Base-by-base conservation (phyloP, 1,284 basidiomycete species). In the Gomphus sp. region DNA sequence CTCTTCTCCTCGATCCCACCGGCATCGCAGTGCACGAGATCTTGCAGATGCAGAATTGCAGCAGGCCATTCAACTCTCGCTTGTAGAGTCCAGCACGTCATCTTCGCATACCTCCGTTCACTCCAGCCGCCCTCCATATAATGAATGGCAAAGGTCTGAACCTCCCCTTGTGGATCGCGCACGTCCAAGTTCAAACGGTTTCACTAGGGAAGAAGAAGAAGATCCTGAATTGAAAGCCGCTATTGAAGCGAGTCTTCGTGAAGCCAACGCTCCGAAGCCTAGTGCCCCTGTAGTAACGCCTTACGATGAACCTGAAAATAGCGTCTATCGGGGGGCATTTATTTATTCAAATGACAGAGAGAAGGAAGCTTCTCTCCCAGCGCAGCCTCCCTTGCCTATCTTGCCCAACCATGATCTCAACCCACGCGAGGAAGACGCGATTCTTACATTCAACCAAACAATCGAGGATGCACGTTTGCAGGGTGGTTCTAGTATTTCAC, bases 211-310 rank as follows among this genome's bases (percentile, higher is more conserved):
- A 12, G 92, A 93, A 25, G 93, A 95, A 51, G 90, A 98, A 25
- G 96, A 99, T 69, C 90, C 92, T 10, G 93, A 99, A 64, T 76
- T 99, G 25, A 85, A 81, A 57, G 91, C 96, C 12, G 97, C 97
- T 0, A 99, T 99, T 60, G 95, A 98, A 67, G 97, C 97, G 0
- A 94, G 91, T 68, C 72, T 99, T 64, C 80, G 86, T 11, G 97
- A 99, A 67, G 86, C 86, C 33, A 87, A 84, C 62, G 85, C 87
- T 8, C 87, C 88, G 0, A 82, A 78, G 61, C 85, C 92, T 1
- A 91, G 88, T 65, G 91, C 91, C 0, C 91, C 91, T 1, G 67
- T 80, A 3, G 82, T 77, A 10, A 67, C 81, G 33, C 71, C 76
- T 14, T 66, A 69, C 2, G 80, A 82, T 58, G 71, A 78, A 9